A percentile compares a stretch with the other conserved stretches of the same genome.
Conservation (phyloP, 768 basidiomycete genomes). For the Stropharia rugosoannulata region DNA sequence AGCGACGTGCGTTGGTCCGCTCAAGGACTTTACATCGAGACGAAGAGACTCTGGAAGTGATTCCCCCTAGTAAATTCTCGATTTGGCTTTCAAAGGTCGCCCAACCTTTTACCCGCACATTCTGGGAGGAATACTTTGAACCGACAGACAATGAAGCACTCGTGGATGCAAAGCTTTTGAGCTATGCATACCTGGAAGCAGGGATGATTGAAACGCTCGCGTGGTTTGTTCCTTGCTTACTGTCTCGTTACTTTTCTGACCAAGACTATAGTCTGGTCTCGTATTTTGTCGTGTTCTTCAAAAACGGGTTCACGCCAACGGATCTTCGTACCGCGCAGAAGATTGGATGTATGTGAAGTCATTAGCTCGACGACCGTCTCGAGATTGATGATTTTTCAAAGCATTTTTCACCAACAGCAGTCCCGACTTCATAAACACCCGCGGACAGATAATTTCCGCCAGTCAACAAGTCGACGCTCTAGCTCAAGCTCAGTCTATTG, state of each 20-base stretch:
- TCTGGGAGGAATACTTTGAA: constrained; percentile 60
- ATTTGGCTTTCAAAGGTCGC: constrained; percentile 36
- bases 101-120: constrained; percentile 54
- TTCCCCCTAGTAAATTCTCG: constrained; percentile 41
- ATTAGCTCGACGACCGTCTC: neutral
- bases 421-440: constrained; percentile 54
- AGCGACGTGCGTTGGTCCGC: constrained; percentile 56
- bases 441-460: constrained; percentile 45
- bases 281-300: constrained; percentile 68
- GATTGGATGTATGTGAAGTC: constrained; percentile 27
- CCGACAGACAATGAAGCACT: constrained; percentile 54
- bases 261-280: constrained; percentile 43
- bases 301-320: constrained; percentile 57
- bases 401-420: constrained; percentile 48
- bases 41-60: constrained; percentile 46
- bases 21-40: constrained; percentile 54
- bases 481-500: constrained; percentile 61
- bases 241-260: neutral
- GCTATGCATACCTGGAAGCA: constrained; percentile 67
- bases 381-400: constrained; percentile 16
- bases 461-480: constrained; percentile 56
- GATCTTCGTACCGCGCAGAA: constrained; percentile 55
- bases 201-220: constrained; percentile 60
- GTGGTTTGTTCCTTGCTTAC: constrained; percentile 35
- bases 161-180: constrained; percentile 60